Evolutionary conservation across 371 early-diverging fungal species (phyloP), one percentile per base, ranked within the genome.

Genomic region (Mortierella sp.): DNA sequence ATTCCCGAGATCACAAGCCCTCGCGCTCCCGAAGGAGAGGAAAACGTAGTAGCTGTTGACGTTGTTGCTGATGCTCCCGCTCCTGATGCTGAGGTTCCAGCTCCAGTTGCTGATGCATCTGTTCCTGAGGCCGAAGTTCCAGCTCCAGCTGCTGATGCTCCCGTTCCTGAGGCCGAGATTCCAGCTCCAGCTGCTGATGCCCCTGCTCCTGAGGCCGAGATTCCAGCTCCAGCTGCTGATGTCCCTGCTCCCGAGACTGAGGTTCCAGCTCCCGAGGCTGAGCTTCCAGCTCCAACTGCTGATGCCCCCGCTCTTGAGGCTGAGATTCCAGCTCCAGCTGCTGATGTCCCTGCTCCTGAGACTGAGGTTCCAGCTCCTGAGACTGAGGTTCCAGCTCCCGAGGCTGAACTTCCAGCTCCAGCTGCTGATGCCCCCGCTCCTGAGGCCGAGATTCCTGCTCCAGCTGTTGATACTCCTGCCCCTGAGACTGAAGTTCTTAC

Each of bases 1-100:
- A 47, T 17, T n/a, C 68, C 68, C 22, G 61, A 68, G 54, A 53
- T 61, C 10, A 61, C 61, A 17, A 47, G 42, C 13, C 68, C 61
- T 32, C 32, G 42, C 13, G 17, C 7, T 26, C 66, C 58, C n/a
- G 22, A 42, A 12, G 57, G 49, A 32, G 23, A 43, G 2, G 35
- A 7, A 5, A 23, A 13, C 19, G 43, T 29, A n/a, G 15, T 37
- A 15, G 29, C 13, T 35, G 61, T 26, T 37, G 60, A 67, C 35
- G 60, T 53, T 31, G 28, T 9, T 42, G 66, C 42, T 40, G 60
- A 40, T 10, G 61, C 43, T 43, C 37, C 54, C 23, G 57, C 19
- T 37, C 32, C 57, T 23, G 62, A 42, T 1, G 57, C 19, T 6
- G 65, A 65, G 2, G 26, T 22, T 1, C 8, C n/a, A 2, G 43